Evolutionary conservation across 176 grass and related monocot species (phyloP), one percentile per base, ranked within the genome.

Genomic region (Secale cereale): DNA sequence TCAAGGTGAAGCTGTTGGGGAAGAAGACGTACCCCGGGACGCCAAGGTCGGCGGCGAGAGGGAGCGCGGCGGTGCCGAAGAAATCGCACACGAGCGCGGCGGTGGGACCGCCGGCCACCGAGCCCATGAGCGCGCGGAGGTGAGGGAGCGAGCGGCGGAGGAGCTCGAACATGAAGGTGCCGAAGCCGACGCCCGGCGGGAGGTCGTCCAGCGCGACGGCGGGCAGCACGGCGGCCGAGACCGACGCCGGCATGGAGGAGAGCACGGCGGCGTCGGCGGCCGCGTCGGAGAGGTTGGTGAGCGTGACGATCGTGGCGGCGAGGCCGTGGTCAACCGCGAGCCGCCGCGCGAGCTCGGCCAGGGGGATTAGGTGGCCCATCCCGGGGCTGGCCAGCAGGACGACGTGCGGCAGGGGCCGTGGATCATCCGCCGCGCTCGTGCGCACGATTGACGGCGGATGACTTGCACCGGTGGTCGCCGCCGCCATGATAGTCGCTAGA

Each of bases 1-100:
- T 41, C 15, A 29, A 0, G 9, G 66, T 54, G 30, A 90, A 69
- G 67, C 73, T 95, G 43, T 67, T 78, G 7, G 93, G 28, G 59
- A 92, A 85, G 80, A 95, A 95, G 30, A 92, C 57, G 56, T 89
- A 92, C 8, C 73, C 76, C 12, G 88, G 88, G 13, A 82, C 26
- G 10, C 76, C 81, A 72, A 95, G 70, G 70, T 92, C 88, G 15
- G 78, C 76, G 23, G 88, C 86, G 16, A 88, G 62, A 2, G 57
- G 52, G 23, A 95, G 69, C 25, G 82, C 65, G 15, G 80, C 46
- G 4, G 86, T 26, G 32, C 86, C 39, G 69, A 92, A 92, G 22
- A 92, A 81, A 46, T 95, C 90, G 13, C 62, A 54, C 57, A 90
- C 70, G 78, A 95, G 89, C 22, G 93, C 85, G 0, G 25, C 68